A percentile compares a stretch with the other conserved stretches of the same genome.
These are phyloP conservation scores for Tricholoma furcatifolium DNA, from an alignment of 768 basidiomycete genomes.

Conservation along the genomic window DNA sequence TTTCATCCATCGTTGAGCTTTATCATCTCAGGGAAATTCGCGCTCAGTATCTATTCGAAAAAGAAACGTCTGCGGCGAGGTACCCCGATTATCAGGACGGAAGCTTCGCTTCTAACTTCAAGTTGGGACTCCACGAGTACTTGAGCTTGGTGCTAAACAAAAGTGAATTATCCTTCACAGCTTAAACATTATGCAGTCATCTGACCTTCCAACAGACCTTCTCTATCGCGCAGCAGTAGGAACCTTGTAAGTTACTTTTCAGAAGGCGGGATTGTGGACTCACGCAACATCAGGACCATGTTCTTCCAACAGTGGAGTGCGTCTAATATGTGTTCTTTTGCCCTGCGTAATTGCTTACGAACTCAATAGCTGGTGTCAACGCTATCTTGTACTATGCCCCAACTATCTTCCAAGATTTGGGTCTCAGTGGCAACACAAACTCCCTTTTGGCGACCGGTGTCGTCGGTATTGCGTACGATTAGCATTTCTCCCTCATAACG, in stretches of 20 bases:
- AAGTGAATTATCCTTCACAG: constrained; percentile 26
- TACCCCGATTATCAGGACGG: constrained; percentile 70
- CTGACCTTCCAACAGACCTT: constrained; percentile 37
- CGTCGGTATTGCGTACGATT: constrained; percentile 70
- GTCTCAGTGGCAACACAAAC: constrained; percentile 59
- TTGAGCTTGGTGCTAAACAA: constrained; percentile 55
- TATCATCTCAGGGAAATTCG: constrained; percentile 56
- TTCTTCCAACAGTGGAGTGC: constrained; percentile 82
- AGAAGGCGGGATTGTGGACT: neutral
- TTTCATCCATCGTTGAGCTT: neutral
- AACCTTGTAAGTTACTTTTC: constrained; percentile 38
- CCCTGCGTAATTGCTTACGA: neutral
- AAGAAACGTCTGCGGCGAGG: constrained; percentile 52
- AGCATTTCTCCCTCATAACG: neutral
- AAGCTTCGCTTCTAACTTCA: constrained; percentile 52
- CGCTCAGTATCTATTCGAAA: constrained; percentile 72
- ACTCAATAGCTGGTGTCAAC: constrained; percentile 53
- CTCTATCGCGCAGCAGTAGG: constrained; percentile 64
- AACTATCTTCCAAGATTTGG: constrained; percentile 60
- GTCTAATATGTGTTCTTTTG: constrained; percentile 5
- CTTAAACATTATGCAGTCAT: neutral
- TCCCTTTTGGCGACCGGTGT: constrained; percentile 60
- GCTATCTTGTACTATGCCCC: constrained; percentile 79
- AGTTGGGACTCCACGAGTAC: constrained; percentile 61
- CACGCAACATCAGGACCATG: constrained; percentile 47